Conservation (phyloP, 2,329 filamentous ascomycete genomes). For the Coniochaeta ligniaria region DNA sequence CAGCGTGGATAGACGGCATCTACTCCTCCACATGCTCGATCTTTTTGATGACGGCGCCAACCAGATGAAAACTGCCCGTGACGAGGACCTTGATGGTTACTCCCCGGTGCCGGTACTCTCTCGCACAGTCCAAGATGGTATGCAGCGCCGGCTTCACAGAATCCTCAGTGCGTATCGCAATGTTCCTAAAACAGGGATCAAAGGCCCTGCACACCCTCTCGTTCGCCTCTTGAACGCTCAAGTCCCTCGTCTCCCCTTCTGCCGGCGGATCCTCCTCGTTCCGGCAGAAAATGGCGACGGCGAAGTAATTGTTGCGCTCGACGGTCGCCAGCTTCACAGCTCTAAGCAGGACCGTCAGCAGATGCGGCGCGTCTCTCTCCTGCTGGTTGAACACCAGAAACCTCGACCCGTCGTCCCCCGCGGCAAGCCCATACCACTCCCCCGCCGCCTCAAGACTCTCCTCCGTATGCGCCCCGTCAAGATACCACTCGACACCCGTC, state of each 20-base stretch:
- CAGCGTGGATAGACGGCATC: background rate
- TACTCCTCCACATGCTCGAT: constrained; percentile 16
- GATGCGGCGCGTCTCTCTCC: constrained; percentile 47
- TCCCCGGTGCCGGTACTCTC: constrained; percentile 4
- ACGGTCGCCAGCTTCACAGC: background rate
- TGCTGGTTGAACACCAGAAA: constrained; percentile 87
- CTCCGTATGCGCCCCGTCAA: constrained; percentile 89
- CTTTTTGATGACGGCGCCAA: constrained; percentile 29
- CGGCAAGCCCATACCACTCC: constrained; percentile 52
- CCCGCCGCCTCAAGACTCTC: constrained; percentile 81
- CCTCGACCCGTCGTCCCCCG: constrained; percentile 25
- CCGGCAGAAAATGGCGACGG: constrained; percentile 62
- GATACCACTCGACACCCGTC: constrained; percentile 62
- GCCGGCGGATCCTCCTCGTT: constrained; percentile 57
- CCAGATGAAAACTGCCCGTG: constrained; percentile 39
- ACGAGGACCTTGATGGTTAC: constrained; percentile 36
- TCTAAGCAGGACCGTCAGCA: constrained; percentile 33
- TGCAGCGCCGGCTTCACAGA: background rate
- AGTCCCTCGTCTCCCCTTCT: constrained; percentile 36
- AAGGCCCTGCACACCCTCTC: constrained; percentile 38
- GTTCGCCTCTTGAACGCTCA: constrained; percentile 43
- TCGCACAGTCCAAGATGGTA: background rate
- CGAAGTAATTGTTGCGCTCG: constrained; percentile 14
- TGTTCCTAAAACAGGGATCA: constrained; percentile 9
- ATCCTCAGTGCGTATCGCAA: background rate